phyloP scores from a whole-genome alignment of 371 early-diverging fungal genomes.

The Mucor irregularis region DNA sequence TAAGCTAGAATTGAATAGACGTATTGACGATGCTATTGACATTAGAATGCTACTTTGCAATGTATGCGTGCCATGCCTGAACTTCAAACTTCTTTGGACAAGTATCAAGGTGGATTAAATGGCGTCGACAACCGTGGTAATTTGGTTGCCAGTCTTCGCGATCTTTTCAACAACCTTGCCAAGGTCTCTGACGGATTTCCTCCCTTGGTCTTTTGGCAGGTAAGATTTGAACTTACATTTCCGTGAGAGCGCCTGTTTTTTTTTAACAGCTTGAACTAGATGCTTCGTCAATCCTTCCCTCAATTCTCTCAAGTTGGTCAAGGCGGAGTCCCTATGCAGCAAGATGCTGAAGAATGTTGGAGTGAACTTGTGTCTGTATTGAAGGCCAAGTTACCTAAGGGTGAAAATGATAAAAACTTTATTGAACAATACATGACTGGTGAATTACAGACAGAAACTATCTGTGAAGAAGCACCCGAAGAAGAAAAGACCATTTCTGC shows the following conservation, averaged over 20 bases:
- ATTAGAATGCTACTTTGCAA: conserved; percentile 93
- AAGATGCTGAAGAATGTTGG: conserved; percentile 99
- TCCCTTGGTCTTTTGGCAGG: conserved; percentile 81
- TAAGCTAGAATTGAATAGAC: not conserved
- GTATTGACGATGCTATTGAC: not conserved
- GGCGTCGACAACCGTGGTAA: conserved; percentile 55
- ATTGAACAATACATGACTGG: conserved; percentile 88
- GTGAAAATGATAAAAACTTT: conserved; percentile 58
- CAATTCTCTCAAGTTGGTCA: conserved; percentile 82
- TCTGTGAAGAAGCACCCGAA: conserved; percentile 81
- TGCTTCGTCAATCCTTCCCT: conserved; percentile 80
- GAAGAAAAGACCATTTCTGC: conserved; percentile 63
- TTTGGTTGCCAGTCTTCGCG: conserved; percentile 71
- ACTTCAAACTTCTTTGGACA: conserved; percentile 64
- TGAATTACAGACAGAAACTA: conserved; percentile 60
- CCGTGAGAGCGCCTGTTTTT: too few relatives aligned
- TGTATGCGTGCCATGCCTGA: conserved; percentile 91
- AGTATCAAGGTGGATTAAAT: conserved; percentile 43
- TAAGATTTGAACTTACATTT: conserved; percentile 22
- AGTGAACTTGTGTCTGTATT: conserved; percentile 69
- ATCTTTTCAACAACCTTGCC: conserved; percentile 72
- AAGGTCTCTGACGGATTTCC: conserved; percentile 72
- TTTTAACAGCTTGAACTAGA: too few relatives aligned
- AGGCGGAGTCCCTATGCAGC: conserved; percentile 80
- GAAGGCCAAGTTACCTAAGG: conserved; percentile 64